phyloP scores from a whole-genome alignment of 2,329 filamentous ascomycete species.

The Dothistroma septosporum region DNA sequence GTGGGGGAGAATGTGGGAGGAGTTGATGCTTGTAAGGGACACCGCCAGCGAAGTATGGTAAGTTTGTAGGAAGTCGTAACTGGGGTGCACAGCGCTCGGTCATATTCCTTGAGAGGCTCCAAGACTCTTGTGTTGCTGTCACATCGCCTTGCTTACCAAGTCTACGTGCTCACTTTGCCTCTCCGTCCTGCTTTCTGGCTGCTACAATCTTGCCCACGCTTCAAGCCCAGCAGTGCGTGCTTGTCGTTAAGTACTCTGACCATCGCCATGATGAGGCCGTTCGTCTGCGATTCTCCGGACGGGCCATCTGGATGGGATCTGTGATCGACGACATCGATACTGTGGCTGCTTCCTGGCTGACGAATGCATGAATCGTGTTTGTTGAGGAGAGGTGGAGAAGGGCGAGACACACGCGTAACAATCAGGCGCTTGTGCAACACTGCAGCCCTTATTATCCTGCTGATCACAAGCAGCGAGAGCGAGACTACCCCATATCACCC shows the following conservation, averaged over 20 bases:
- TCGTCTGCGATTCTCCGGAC: not conserved
- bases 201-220: not conserved
- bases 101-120: not conserved
- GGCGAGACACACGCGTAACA: not conserved
- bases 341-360: too few species aligned
- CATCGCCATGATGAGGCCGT: not conserved
- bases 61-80: not conserved
- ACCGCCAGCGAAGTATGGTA: slow-evolving; percentile 27
- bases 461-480: not conserved
- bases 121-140: not conserved
- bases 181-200: too few species aligned
- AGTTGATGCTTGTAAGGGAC: slow-evolving; percentile 28
- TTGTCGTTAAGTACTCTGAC: not conserved
- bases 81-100: not conserved
- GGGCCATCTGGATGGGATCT: not conserved
- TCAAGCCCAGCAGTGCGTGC: not conserved
- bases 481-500: not conserved
- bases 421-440: not conserved
- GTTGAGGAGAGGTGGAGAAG: too few species aligned
- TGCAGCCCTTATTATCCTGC: not conserved
- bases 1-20: slow-evolving; percentile 32
- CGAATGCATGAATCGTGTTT: too few species aligned
- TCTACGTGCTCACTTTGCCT: too few species aligned
- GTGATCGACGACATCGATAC: not conserved
- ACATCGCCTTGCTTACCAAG: not conserved